A percentile compares a stretch with the other conserved stretches of the same genome.
These are phyloP conservation scores for Botrytis porri DNA, from an alignment of 2,329 filamentous ascomycete species.

Conservation along the genomic window DNA sequence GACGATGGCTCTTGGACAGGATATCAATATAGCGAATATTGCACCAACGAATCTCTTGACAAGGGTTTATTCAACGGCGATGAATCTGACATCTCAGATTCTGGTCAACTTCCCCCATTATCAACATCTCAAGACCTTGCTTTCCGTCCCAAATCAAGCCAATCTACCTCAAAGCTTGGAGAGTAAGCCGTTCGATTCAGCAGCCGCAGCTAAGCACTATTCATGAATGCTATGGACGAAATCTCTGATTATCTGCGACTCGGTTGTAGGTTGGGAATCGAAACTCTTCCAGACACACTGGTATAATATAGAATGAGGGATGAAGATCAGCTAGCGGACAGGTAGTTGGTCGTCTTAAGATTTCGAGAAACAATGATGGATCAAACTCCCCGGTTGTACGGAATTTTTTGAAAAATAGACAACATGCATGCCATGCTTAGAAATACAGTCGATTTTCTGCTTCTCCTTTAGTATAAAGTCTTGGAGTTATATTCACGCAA, in stretches of 20 bases:
- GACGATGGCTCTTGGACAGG: too few relatives aligned
- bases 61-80: not conserved
- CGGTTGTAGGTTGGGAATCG: not conserved
- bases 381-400: not conserved
- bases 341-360: fast-evolving
- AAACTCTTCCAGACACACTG: not conserved
- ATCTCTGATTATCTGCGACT: not conserved
- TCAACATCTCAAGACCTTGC: not conserved
- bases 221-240: not conserved
- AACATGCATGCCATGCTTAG: too few relatives aligned
- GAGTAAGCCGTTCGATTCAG: too few relatives aligned
- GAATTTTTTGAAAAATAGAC: not conserved
- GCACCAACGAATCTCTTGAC: too few relatives aligned
- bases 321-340: not conserved
- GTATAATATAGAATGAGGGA: not conserved
- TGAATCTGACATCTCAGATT: not conserved
- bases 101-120: too few relatives aligned
- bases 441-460: not conserved
- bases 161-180: not conserved
- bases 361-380: not conserved
- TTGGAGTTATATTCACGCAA: too few relatives aligned
- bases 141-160: not conserved
- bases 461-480: not conserved
- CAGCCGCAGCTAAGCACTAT: not conserved
- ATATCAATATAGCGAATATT: not conserved